These are phyloP conservation scores for Elsinoe arachidis DNA, from an alignment of 2,329 filamentous ascomycete genomes.

Conservation along the genomic window DNA sequence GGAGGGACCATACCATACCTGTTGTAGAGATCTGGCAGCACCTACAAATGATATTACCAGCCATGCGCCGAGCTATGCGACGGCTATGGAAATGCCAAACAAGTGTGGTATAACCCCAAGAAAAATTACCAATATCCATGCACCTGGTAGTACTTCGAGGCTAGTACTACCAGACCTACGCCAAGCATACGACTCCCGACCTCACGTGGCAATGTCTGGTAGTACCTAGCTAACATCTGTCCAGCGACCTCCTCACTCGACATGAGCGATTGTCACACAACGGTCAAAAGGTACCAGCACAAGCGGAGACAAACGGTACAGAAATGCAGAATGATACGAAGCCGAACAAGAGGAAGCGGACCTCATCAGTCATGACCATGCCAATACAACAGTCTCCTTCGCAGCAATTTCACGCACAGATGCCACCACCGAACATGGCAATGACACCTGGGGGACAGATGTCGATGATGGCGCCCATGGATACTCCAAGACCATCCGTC, in stretches of 20 bases:
- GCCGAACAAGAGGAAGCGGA: slow-evolving; percentile 16
- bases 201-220: too few species aligned
- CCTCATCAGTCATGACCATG: slow-evolving; percentile 15
- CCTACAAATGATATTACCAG: too few species aligned
- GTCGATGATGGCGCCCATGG: slow-evolving; percentile 8
- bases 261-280: slow-evolving; percentile 34
- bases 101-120: too few species aligned
- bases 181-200: too few species aligned
- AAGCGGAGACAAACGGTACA: not conserved
- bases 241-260: slow-evolving; percentile 33
- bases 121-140: too few species aligned
- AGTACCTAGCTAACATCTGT: slow-evolving; percentile 12
- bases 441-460: slow-evolving; percentile 11
- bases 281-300: slow-evolving; percentile 15
- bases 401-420: not conserved
- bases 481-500: slow-evolving; percentile 3
- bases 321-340: slow-evolving; percentile 3
- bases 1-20: too few species aligned
- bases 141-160: too few species aligned
- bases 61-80: too few species aligned
- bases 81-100: too few species aligned
- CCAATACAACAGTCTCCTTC: not conserved
- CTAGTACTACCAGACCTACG: too few species aligned
- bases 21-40: too few species aligned
- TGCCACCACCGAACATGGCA: slow-evolving; percentile 17